A percentile compares a stretch with the other conserved stretches of the same genome.
Conservation (phyloP, 83 land plant species). For the Thuja plicata region DNA sequence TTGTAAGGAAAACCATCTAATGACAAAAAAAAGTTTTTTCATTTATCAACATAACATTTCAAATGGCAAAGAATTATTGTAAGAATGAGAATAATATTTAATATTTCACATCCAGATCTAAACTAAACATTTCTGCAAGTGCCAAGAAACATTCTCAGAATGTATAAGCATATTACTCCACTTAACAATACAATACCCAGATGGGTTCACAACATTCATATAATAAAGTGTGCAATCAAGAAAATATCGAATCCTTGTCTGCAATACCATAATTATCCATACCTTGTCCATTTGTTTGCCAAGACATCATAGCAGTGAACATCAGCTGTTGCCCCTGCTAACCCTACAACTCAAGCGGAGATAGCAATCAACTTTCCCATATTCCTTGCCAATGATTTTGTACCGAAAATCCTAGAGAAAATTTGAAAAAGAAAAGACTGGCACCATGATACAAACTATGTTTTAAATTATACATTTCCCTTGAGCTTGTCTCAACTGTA, state of each 20-base stretch:
- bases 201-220: neutral
- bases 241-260: neutral
- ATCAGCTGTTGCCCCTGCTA: conserved; percentile 68
- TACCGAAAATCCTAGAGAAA: neutral
- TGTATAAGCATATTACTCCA: neutral
- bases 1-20: neutral
- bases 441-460: neutral
- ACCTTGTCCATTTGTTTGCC: conserved; percentile 62
- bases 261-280: neutral
- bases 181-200: neutral
- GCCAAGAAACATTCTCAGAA: neutral
- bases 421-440: neutral
- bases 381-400: neutral
- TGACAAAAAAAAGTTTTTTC: neutral
- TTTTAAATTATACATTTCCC: neutral
- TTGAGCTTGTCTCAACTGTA: neutral
- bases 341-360: conserved; percentile 29
- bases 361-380: neutral
- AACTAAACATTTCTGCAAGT: neutral
- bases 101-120: neutral
- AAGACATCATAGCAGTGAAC: conserved; percentile 56
- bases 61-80: neutral
- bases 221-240: neutral
- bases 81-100: neutral
- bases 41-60: neutral